Evolutionary conservation across 495 filamentous ascomycete genomes (phyloP).

Genomic region (Lophiotrema nucula): DNA sequence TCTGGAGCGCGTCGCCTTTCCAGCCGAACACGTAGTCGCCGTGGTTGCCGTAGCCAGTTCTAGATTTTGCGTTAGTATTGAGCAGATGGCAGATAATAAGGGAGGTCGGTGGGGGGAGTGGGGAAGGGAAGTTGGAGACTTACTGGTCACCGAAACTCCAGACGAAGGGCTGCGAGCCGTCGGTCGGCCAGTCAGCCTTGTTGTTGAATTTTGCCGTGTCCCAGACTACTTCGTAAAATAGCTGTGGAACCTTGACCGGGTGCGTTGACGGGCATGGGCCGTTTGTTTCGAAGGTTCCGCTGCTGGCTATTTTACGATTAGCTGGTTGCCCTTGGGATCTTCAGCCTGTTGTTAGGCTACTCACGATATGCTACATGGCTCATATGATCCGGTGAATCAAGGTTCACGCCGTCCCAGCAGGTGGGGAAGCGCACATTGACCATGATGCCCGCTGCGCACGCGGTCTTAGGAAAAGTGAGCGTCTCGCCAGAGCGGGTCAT

Average conservation of each 20-base stretch:
- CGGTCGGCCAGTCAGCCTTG: slow-evolving; percentile 17
- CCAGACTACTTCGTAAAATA: slow-evolving; percentile 24
- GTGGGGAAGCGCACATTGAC: slow-evolving; percentile 18
- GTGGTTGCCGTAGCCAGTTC: slow-evolving; percentile 11
- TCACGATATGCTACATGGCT: slow-evolving; percentile 40
- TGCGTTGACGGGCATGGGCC: slow-evolving; percentile 24
- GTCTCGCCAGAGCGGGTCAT: slow-evolving; percentile 11
- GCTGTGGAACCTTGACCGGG: slow-evolving; percentile 20
- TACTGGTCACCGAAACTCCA: slow-evolving; percentile 20
- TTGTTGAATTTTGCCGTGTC: slow-evolving; percentile 24
- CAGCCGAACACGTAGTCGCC: slow-evolving; percentile 26
- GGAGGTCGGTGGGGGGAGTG: background rate
- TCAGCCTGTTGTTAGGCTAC: background rate
- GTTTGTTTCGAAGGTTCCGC: slow-evolving; percentile 21
- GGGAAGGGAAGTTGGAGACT: background rate
- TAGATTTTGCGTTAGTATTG: background rate
- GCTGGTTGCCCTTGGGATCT: too few species aligned
- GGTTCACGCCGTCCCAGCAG: slow-evolving; percentile 55
- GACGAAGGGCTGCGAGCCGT: slow-evolving; percentile 27
- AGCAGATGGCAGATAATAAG: too few species aligned
- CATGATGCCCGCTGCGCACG: slow-evolving; percentile 26
- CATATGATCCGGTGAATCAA: slow-evolving; percentile 54
- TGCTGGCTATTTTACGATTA: too few species aligned
- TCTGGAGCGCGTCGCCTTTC: slow-evolving; percentile 25
- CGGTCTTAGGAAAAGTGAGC: slow-evolving; percentile 14